Percentiles rank a stretch among this genome's conserved stretches.
Evolutionary conservation across 371 early-diverging fungal genomes (phyloP).

Genomic region (Circinella umbellata): DNA sequence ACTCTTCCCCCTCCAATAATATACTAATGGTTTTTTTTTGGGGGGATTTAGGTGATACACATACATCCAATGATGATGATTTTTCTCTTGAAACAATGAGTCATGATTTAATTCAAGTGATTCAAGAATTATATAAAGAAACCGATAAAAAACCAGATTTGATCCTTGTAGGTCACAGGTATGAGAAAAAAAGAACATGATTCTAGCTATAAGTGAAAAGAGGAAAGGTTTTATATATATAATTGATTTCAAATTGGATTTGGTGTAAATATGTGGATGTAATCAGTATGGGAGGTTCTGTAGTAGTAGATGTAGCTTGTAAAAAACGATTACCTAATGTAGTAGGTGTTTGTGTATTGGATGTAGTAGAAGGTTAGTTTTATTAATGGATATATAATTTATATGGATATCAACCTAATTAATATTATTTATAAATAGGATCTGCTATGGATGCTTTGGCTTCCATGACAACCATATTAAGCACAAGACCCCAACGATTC

Average conservation of each 20-base stretch:
- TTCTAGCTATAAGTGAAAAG: not conserved
- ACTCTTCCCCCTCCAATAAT: not conserved
- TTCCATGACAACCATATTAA: constrained; percentile 67
- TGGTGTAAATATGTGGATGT: not conserved
- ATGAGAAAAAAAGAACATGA: constrained; percentile 7
- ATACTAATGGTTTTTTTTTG: not conserved
- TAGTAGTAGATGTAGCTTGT: constrained; percentile 78
- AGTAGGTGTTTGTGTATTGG: constrained; percentile 79
- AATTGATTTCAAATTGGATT: not conserved
- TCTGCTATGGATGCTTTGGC: constrained; percentile 81
- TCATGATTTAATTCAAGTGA: constrained; percentile 60
- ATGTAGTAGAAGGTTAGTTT: constrained; percentile 88
- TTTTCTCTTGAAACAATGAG: constrained; percentile 62
- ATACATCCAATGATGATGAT: constrained; percentile 55
- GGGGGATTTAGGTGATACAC: constrained; percentile 51
- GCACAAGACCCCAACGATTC: constrained; percentile 68
- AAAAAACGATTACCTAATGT: constrained; percentile 58
- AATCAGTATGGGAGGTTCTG: constrained; percentile 88
- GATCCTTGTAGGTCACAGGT: constrained; percentile 85
- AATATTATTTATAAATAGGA: constrained; percentile 15
- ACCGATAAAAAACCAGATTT: constrained; percentile 50
- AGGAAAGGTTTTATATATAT: not conserved
- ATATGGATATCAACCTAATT: not conserved
- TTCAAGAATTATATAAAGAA: constrained; percentile 38
- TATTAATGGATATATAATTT: too few relatives aligned